Conservation (phyloP, 108 stramenopile genomes). For the Skeletonema grethae region DNA sequence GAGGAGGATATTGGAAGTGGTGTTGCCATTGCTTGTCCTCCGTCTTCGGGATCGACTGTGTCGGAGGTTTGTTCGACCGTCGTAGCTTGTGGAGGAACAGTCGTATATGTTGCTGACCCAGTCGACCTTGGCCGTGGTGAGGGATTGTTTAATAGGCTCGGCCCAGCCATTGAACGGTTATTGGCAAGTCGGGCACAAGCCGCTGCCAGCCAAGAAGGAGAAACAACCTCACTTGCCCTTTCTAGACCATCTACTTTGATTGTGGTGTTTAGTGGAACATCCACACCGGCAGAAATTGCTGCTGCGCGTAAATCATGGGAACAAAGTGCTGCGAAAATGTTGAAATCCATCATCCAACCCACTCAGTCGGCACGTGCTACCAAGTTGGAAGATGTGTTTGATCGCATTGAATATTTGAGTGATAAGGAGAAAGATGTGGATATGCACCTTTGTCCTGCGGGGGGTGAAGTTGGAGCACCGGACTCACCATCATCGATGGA, state of each 20-base stretch:
- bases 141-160: conserved; percentile 76
- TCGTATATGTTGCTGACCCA: conserved; percentile 67
- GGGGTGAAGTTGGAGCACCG: conserved; percentile 36
- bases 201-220: conserved; percentile 29
- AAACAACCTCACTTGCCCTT: not conserved
- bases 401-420: conserved; percentile 64
- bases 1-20: conserved; percentile 39
- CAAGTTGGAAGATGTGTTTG: conserved; percentile 68
- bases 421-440: conserved; percentile 54
- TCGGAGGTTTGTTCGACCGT: conserved; percentile 70
- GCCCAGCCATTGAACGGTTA: conserved; percentile 76
- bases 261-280: conserved; percentile 59
- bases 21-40: conserved; percentile 65
- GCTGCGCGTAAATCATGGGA: conserved; percentile 50
- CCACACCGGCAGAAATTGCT: conserved; percentile 18
- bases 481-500: conserved; percentile 34
- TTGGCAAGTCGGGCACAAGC: conserved; percentile 43
- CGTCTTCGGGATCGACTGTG: conserved; percentile 20
- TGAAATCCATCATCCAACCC: conserved; percentile 61
- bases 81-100: conserved; percentile 73
- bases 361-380: conserved; percentile 35
- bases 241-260: conserved; percentile 45
- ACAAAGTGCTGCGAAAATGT: conserved; percentile 55
- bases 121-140: conserved; percentile 76
- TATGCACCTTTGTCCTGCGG: conserved; percentile 45